Evolutionary conservation across 495 filamentous ascomycete species (phyloP).

Genomic region (Sordaria brevicollis): DNA sequence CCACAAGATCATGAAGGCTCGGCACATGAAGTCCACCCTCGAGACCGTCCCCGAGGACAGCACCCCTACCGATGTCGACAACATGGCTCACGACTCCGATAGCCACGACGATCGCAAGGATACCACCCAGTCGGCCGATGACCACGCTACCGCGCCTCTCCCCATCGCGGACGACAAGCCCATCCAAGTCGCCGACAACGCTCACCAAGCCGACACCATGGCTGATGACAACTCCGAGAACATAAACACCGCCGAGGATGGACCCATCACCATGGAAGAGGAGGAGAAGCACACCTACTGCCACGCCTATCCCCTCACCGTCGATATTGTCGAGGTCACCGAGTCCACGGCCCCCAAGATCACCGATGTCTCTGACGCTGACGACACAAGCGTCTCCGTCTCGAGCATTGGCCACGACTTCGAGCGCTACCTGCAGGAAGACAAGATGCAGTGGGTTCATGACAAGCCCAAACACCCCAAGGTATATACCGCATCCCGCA

Average conservation of each 20-base stretch:
- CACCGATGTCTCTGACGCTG: neutral
- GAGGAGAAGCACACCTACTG: neutral
- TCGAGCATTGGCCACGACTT: neutral
- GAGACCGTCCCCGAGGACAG: neutral
- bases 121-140: neutral
- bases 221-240: neutral
- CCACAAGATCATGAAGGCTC: neutral
- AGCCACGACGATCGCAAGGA: neutral
- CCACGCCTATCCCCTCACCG: neutral
- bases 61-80: neutral
- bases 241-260: neutral
- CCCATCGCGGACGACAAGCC: neutral
- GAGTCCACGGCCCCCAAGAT: neutral
- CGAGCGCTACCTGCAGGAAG: neutral
- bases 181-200: neutral
- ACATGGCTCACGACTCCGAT: neutral
- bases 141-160: neutral
- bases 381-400: neutral
- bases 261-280: neutral
- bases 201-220: neutral
- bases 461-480: neutral
- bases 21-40: neutral
- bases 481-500: accelerated
- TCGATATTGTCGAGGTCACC: neutral
- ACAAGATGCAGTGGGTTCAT: neutral